Percentiles rank a stretch among this genome's conserved stretches.
Conservation (phyloP, 768 basidiomycete species). For the Austroboletus festivus region DNA sequence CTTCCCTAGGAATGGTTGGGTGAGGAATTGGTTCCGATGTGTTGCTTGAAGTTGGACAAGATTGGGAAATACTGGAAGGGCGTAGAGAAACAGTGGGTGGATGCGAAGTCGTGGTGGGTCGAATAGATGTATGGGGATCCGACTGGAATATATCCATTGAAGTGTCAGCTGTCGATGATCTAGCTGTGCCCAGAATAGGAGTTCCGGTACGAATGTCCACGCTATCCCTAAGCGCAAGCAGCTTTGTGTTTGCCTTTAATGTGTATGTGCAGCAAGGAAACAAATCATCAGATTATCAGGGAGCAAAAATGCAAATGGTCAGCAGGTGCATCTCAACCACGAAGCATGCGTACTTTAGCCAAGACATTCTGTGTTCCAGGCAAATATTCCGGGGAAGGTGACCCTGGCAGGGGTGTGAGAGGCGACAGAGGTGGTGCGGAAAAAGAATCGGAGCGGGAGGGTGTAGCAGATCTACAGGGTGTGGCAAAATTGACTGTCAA, state of each 20-base stretch:
- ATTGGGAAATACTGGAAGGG: too few species aligned
- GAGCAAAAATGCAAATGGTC: neutral
- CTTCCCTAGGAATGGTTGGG: too few species aligned
- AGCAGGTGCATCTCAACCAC: neutral
- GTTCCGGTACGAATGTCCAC: slow-evolving; percentile 2
- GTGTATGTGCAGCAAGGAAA: neutral
- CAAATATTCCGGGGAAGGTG: slow-evolving; percentile 31
- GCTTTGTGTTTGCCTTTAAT: slow-evolving; percentile 3
- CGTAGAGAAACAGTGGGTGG: neutral
- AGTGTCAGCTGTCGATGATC: slow-evolving; percentile 4
- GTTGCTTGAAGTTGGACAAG: too few species aligned
- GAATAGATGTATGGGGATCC: neutral
- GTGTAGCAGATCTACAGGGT: slow-evolving; percentile 12
- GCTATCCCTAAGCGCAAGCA: neutral
- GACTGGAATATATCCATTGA: slow-evolving; percentile 1
- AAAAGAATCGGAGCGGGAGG: neutral
- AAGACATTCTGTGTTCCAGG: slow-evolving; percentile 13
- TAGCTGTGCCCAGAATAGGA: too few species aligned
- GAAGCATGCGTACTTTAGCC: slow-evolving; percentile 16
- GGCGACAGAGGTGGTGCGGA: slow-evolving; percentile 35
- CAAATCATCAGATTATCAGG: neutral
- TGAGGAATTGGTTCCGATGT: too few species aligned
- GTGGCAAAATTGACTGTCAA: slow-evolving; percentile 31
- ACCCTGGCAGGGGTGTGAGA: slow-evolving; percentile 51
- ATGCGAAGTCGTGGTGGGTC: slow-evolving; percentile 1